Evolutionary conservation across 2,329 filamentous ascomycete species (phyloP).

Genomic region (Alternaria ethzedia): DNA sequence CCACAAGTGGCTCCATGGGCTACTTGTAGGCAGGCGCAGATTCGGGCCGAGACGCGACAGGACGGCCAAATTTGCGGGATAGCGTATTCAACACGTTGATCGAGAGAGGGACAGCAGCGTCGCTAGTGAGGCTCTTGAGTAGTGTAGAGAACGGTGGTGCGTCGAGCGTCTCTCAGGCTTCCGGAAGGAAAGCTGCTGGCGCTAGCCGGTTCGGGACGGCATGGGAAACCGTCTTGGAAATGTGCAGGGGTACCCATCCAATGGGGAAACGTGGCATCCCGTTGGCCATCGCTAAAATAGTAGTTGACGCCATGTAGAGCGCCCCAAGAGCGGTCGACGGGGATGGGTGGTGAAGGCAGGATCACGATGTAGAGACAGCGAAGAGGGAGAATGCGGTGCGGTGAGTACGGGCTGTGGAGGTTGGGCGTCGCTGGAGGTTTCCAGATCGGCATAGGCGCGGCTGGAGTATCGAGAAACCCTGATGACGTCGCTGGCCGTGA

Average conservation of each 20-base stretch:
- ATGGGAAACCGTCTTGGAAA: background rate
- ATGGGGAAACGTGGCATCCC: slow-evolving; percentile 8
- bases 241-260: slow-evolving; percentile 6
- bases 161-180: background rate
- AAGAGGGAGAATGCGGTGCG: background rate
- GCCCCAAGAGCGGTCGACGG: background rate
- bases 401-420: background rate
- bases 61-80: slow-evolving; percentile 1
- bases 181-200: background rate
- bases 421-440: background rate
- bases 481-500: slow-evolving; percentile 16
- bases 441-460: slow-evolving; percentile 3
- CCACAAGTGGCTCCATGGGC: slow-evolving; percentile 5
- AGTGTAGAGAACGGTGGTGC: background rate
- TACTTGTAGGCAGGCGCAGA: background rate
- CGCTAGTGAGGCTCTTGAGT: slow-evolving; percentile 6
- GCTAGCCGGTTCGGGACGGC: background rate
- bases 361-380: background rate
- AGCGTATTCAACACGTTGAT: slow-evolving; percentile 5
- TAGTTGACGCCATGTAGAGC: background rate
- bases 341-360: background rate
- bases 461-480: slow-evolving; percentile 5
- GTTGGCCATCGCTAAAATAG: background rate
- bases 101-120: background rate
- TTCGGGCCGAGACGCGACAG: background rate